phyloP scores from a whole-genome alignment of 1,139 yeast genomes.

The Hemisphaericaspora subhashii region DNA sequence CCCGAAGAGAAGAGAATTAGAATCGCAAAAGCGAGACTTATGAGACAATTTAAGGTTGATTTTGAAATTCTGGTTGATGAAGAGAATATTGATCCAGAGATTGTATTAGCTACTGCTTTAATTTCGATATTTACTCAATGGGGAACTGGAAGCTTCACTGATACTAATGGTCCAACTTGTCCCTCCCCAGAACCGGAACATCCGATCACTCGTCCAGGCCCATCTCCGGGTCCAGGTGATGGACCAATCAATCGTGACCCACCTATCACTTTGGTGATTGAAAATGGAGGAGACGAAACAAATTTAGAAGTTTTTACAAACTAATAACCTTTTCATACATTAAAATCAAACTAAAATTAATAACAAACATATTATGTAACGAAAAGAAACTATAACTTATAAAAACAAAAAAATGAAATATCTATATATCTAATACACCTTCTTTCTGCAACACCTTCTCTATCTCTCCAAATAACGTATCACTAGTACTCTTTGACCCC shows the following conservation, averaged over 20 bases:
- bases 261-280: slow-evolving; percentile 7
- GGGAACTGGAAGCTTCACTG: slow-evolving; percentile 56
- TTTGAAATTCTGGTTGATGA: slow-evolving; percentile 57
- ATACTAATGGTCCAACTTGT: slow-evolving; percentile 54
- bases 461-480: slow-evolving; percentile 46
- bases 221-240: no score
- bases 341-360: neutral
- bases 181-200: slow-evolving; percentile 1
- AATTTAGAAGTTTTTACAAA: no score
- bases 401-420: neutral
- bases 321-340: neutral
- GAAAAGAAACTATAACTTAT: slow-evolving; percentile 5
- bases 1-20: slow-evolving; percentile 53
- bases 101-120: slow-evolving; percentile 58
- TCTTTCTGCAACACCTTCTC: slow-evolving; percentile 48
- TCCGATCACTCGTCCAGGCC: no score
- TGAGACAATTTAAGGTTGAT: slow-evolving; percentile 61
- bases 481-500: slow-evolving; percentile 45
- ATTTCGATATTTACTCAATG: slow-evolving; percentile 64
- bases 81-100: slow-evolving; percentile 43
- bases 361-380: slow-evolving; percentile 2
- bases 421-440: slow-evolving; percentile 38
- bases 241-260: no score
- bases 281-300: slow-evolving; percentile 1
- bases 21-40: slow-evolving; percentile 53